These are phyloP conservation scores for Alternaria burnsii DNA, from an alignment of 2,329 filamentous ascomycete genomes.

Conservation along the genomic window DNA sequence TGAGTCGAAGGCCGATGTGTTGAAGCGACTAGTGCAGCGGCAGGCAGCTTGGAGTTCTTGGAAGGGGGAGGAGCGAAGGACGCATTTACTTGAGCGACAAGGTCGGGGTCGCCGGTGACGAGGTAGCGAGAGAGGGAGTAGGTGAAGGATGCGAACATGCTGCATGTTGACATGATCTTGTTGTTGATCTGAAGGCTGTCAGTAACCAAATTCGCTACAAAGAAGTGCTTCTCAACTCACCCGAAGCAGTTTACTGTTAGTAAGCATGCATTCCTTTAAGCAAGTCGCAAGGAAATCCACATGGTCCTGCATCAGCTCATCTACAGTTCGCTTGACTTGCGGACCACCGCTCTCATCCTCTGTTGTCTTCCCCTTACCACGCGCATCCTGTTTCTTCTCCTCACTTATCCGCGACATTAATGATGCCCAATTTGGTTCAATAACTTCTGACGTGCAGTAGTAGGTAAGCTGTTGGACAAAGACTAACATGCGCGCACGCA, in stretches of 20 bases:
- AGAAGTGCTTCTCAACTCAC: conserved; percentile 59
- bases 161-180: conserved; percentile 95
- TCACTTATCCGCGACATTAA: conserved; percentile 84
- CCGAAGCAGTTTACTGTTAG: conserved; percentile 90
- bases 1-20: conserved; percentile 36
- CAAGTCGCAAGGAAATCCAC: conserved; percentile 98
- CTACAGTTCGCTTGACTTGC: conserved; percentile 79
- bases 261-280: conserved; percentile 98
- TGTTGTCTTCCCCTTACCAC: conserved; percentile 47
- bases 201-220: neutral
- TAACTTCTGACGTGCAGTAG: conserved; percentile 96
- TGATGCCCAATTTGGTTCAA: conserved; percentile 95
- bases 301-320: conserved; percentile 98
- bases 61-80: conserved; percentile 52
- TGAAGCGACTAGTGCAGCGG: conserved; percentile 20
- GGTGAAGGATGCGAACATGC: conserved; percentile 90
- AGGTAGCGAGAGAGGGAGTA: conserved; percentile 86
- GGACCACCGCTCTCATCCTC: conserved; percentile 47
- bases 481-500: conserved; percentile 92
- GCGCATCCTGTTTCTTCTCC: conserved; percentile 61
- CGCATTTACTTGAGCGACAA: conserved; percentile 67
- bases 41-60: conserved; percentile 20
- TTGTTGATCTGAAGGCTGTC: conserved; percentile 78
- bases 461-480: conserved; percentile 97
- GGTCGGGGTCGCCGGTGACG: conserved; percentile 81